These are phyloP conservation scores for Sphagnum contortum DNA, from an alignment of 225 moss, liverwort and hornwort species.

Conservation along the genomic window DNA sequence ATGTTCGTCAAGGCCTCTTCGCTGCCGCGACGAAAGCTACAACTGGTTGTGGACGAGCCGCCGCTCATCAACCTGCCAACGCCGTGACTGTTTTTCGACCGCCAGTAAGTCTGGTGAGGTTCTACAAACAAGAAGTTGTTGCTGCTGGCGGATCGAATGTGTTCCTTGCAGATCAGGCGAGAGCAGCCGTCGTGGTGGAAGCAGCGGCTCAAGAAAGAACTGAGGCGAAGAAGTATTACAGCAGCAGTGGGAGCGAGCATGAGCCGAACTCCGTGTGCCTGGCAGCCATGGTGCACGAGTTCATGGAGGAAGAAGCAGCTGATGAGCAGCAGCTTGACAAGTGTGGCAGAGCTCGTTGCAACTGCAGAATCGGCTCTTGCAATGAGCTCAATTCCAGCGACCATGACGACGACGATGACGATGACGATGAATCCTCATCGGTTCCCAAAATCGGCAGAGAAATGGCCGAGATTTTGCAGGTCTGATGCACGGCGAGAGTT, in stretches of 20 bases:
- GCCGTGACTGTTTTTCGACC: no score
- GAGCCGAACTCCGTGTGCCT: constrained; percentile 71
- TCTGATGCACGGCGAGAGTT: no score
- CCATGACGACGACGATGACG: constrained; percentile 42
- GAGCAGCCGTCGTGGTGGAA: no score
- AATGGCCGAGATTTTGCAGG: constrained; percentile 45
- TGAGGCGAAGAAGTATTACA: constrained; percentile 4
- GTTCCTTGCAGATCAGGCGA: no score
- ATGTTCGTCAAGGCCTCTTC: no score
- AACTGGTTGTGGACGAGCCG: no score
- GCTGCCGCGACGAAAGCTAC: no score
- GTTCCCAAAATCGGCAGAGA: constrained; percentile 60
- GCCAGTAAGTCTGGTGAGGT: no score
- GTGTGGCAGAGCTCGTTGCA: constrained; percentile 60
- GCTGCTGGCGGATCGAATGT: no score
- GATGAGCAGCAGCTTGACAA: constrained; percentile 13
- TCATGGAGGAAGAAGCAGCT: constrained; percentile 42
- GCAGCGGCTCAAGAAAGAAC: no score
- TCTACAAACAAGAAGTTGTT: no score
- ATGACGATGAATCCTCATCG: constrained; percentile 7
- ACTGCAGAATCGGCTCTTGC: constrained; percentile 32
- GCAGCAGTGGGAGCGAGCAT: constrained; percentile 82
- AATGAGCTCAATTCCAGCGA: constrained; percentile 14
- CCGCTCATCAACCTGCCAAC: no score
- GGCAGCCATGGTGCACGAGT: constrained; percentile 77